Evolutionary conservation across 73 alveolate species (phyloP), one percentile per base, ranked within the genome.

Genomic region (Effrenium voratum): DNA sequence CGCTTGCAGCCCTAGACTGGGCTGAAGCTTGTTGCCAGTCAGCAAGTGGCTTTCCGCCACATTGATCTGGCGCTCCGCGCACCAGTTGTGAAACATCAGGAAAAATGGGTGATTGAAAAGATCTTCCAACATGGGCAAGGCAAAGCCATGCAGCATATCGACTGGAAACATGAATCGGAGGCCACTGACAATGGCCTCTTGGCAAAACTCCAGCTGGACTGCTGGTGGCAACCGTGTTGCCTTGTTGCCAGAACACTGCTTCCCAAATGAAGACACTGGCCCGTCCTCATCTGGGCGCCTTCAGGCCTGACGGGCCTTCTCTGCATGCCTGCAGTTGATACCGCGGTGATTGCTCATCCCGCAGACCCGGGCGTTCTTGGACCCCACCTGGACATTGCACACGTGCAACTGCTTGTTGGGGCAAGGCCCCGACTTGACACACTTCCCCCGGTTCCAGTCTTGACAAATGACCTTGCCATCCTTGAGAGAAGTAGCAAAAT

Each of bases 141-240:
- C 52, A 72, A 72, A n/a, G 26, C 83, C 83, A 36, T 72, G 52
- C 83, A 72, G n/a, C 83, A 45, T 30, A 3, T 72, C 83, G 38
- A 10, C 45, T 32, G 83, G 83, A 72, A 72, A 72, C 52, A 72
- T 4, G 13, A 2, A 30, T 5, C 52, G 49, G 34, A 72, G 45
- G 49, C 3, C 22, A 22, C 38, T 3, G 49, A 12, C n/a, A 47
- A 72, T 72, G 52, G 19, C 4, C 26, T 72, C 28, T 36, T 72
- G 83, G 45, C 52, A 10, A 34, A 72, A 32, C 28, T 3, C 49
- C 5, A 4, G 24, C 5, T 28, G n/a, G 49, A 72, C 49, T 4
- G 52, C 52, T 4, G 45, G 5, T 5, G 83, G 83, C 49, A 72
- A 4, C 28, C 40, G 5, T 60, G 75, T 32, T 66, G 79, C 79